Conservation (phyloP, 2,329 filamentous ascomycete genomes). For the Nigrospora sphaerica region DNA sequence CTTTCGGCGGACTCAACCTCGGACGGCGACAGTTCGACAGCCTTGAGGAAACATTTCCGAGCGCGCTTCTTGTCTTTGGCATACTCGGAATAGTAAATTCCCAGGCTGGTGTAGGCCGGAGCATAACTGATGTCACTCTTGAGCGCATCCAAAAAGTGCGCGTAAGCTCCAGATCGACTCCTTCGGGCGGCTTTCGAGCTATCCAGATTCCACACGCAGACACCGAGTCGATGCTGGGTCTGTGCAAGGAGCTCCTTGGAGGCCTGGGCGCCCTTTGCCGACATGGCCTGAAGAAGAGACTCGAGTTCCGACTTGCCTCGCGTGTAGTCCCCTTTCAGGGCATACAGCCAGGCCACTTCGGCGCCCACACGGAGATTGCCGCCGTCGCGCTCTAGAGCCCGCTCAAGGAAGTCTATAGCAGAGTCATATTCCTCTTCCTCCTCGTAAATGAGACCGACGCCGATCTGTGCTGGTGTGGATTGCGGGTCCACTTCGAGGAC, state of each 20-base stretch:
- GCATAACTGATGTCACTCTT: conserved; percentile 85
- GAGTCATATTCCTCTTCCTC: conserved; percentile 84
- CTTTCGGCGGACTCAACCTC: conserved; percentile 85
- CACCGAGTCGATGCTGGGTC: conserved; percentile 78
- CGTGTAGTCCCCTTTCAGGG: conserved; percentile 69
- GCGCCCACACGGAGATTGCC: conserved; percentile 72
- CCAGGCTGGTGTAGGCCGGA: conserved; percentile 84
- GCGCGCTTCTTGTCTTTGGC: conserved; percentile 80
- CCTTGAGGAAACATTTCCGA: conserved; percentile 91
- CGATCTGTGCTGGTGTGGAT: conserved; percentile 77
- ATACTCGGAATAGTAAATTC: conserved; percentile 87
- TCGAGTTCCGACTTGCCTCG: conserved; percentile 64
- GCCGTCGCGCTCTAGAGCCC: conserved; percentile 67
- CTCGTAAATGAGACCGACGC: conserved; percentile 84
- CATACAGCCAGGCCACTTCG: conserved; percentile 89
- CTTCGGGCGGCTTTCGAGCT: conserved; percentile 67
- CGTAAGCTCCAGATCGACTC: conserved; percentile 74
- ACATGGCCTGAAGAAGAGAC: conserved; percentile 53
- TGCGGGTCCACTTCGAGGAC: conserved; percentile 70
- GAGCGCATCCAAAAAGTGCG: conserved; percentile 73
- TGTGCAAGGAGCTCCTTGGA: conserved; percentile 71
- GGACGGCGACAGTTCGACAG: conserved; percentile 81
- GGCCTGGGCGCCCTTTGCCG: conserved; percentile 41
- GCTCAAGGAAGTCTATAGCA: conserved; percentile 72
- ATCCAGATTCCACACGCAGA: conserved; percentile 81